These are phyloP conservation scores for Tricholomella constricta DNA, from an alignment of 768 basidiomycete genomes.

Conservation along the genomic window DNA sequence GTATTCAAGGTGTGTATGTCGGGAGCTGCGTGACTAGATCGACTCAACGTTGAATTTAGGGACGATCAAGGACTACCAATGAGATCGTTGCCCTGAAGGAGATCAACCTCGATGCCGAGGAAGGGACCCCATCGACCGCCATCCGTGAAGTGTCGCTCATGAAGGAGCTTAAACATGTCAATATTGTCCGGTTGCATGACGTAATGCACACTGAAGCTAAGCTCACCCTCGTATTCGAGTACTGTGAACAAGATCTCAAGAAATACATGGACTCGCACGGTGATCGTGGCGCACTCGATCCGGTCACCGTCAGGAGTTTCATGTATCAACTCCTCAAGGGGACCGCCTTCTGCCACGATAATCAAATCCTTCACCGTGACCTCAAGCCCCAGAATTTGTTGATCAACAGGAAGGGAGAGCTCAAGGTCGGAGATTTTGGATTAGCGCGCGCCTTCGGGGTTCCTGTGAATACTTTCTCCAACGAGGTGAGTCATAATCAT, in stretches of 20 bases:
- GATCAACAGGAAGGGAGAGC: slow-evolving; percentile 95
- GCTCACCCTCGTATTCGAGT: slow-evolving; percentile 97
- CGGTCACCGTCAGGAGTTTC: slow-evolving; percentile 90
- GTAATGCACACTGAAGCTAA: slow-evolving; percentile 99
- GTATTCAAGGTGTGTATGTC: slow-evolving; percentile 81
- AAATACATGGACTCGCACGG: slow-evolving; percentile 99
- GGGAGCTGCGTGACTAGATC: too few relatives aligned
- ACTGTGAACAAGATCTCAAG: slow-evolving; percentile 97
- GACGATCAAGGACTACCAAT: slow-evolving; percentile 95
- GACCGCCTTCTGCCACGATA: slow-evolving; percentile 98
- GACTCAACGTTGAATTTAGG: slow-evolving; percentile 43
- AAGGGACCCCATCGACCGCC: slow-evolving; percentile 97
- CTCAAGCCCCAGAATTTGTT: slow-evolving; percentile 98
- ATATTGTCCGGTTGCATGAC: slow-evolving; percentile 97
- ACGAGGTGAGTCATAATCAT: slow-evolving; percentile 62
- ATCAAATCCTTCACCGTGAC: slow-evolving; percentile 95
- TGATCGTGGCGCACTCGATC: slow-evolving; percentile 91
- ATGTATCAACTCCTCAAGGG: slow-evolving; percentile 98
- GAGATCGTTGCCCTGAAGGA: slow-evolving; percentile 99
- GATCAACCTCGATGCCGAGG: slow-evolving; percentile 98
- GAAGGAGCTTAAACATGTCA: slow-evolving; percentile 99
- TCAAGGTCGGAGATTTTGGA: slow-evolving; percentile 98
- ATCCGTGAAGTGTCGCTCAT: slow-evolving; percentile 99
- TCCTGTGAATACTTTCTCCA: slow-evolving; percentile 98
- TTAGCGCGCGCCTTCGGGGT: slow-evolving; percentile 97